phyloP scores from a whole-genome alignment of 768 basidiomycete genomes.

The Cystofilobasidium capitatum region DNA sequence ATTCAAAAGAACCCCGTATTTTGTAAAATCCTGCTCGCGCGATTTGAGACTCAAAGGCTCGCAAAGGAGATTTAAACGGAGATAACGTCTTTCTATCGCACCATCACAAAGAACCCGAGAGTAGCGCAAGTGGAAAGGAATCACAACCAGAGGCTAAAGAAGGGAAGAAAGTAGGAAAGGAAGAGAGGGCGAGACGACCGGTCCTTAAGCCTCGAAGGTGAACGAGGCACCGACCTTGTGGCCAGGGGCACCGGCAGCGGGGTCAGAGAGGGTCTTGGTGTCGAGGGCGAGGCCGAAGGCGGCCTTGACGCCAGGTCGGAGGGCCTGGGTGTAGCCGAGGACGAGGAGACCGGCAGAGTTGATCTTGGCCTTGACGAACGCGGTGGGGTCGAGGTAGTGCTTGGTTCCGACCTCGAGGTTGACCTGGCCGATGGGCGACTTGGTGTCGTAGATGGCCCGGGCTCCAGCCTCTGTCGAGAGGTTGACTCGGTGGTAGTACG shows the following conservation, averaged over 20 bases:
- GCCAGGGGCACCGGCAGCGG: slow-evolving; percentile 38
- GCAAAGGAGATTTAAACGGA: too few relatives aligned
- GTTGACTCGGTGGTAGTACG: slow-evolving; percentile 95
- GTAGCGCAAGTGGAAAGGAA: too few relatives aligned
- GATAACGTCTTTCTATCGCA: too few relatives aligned
- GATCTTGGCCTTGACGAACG: slow-evolving; percentile 97
- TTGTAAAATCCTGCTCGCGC: too few relatives aligned
- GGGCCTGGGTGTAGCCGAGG: slow-evolving; percentile 75
- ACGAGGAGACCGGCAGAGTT: slow-evolving; percentile 88
- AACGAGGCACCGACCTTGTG: slow-evolving; percentile 44
- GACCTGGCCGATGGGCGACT: slow-evolving; percentile 74
- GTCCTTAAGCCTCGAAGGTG: slow-evolving; percentile 34
- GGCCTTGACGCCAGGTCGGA: slow-evolving; percentile 86
- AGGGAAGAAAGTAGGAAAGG: too few relatives aligned
- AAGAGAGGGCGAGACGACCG: background rate
- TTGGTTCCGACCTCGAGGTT: slow-evolving; percentile 91
- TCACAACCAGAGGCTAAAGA: too few relatives aligned
- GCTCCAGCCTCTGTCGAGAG: slow-evolving; percentile 78
- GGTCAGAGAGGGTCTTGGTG: slow-evolving; percentile 59
- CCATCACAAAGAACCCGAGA: too few relatives aligned
- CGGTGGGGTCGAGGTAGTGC: slow-evolving; percentile 75
- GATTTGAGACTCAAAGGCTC: too few relatives aligned
- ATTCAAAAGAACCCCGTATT: too few relatives aligned
- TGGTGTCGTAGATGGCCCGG: slow-evolving; percentile 84
- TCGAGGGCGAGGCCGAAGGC: slow-evolving; percentile 92